A percentile compares a stretch with the other conserved stretches of the same genome.
These are phyloP conservation scores for Lineolata rhizophorae DNA, from an alignment of 495 filamentous ascomycete genomes.

Conservation along the genomic window DNA sequence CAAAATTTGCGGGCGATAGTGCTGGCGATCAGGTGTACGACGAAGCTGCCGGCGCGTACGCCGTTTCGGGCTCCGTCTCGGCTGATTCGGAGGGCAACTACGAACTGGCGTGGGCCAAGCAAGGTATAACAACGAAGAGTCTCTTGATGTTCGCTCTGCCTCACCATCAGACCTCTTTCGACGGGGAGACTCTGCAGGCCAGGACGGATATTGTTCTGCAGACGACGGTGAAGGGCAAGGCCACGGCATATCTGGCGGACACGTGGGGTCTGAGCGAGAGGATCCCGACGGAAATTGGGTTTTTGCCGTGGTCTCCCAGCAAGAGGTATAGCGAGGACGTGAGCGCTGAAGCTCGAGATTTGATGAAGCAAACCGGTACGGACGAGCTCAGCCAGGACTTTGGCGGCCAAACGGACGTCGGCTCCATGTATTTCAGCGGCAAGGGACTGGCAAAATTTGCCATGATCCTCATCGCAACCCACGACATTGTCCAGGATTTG, in stretches of 20 bases:
- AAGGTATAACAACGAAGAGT: not conserved
- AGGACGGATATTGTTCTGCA: not conserved
- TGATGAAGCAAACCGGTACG: not conserved
- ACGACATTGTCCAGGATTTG: not conserved
- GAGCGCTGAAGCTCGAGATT: not conserved
- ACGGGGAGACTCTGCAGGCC: not conserved
- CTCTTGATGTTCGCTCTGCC: constrained; percentile 3
- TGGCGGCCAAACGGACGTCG: not conserved
- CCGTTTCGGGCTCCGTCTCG: not conserved
- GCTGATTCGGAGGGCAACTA: not conserved
- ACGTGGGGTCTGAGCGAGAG: not conserved
- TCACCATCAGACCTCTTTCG: constrained; percentile 1
- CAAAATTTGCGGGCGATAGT: not conserved
- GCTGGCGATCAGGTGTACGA: not conserved
- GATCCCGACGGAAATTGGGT: constrained; percentile 1
- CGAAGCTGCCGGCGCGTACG: constrained; percentile 1
- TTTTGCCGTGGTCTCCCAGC: not conserved
- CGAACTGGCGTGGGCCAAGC: not conserved
- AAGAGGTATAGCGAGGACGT: not conserved
- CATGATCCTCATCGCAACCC: not conserved
- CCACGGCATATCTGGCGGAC: constrained; percentile 1
- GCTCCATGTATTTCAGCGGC: constrained; percentile 3
- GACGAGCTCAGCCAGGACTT: constrained; percentile 1
- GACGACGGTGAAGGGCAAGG: constrained; percentile 1
- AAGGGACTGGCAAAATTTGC: constrained; percentile 3